Base-by-base conservation (phyloP, 257 asterid genomes). In the Ajuga chamaepitys region DNA sequence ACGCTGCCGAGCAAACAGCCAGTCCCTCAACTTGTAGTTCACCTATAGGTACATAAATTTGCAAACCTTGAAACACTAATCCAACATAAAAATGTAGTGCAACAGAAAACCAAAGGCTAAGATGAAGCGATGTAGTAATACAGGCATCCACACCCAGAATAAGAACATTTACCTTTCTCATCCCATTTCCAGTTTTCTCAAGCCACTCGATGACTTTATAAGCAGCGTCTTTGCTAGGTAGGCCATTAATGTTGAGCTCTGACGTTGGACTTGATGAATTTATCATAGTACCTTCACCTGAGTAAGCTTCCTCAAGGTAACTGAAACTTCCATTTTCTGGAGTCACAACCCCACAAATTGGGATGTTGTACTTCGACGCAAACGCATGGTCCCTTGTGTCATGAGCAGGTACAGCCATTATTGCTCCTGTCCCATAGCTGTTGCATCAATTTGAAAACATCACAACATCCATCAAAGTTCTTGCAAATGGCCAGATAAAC, bases 381-480 rank as follows among this genome's bases (percentile, higher is more conserved):
- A 94, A 94, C 76, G 90, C 96, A 62, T 88, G 91, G 84, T 94
- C 99, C 30, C 99, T 85, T 18, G 94, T 78, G 77, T 94, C 99
- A 77, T 94, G 99, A 25, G 96, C 97, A 77, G 99, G 99, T 58
- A 94, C 99, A 72, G 97, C 97, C 97, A 94, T 94, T 64, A 94
- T 90, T 71, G 97, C 99, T 81, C 99, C 99, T 28, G 99, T 94
- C 26, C 99, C 99, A 30, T 94, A 94, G 93, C 99, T 93, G 88
- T 66, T 72, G 45, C 68, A 78, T 44, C 30, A 72, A 62, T 59
- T 58, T 61, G 63, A 13, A 71, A 35, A 60, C 7, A 62, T 35
- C 76, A 30, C 59, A 37, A 65, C 37, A 72, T 54, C 70, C 64
- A 67, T 35, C 45, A 63, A 26, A 64, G 7, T 24, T 52, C 54